Percentiles rank a stretch among this genome's conserved stretches.
Conservation (phyloP, 2,329 filamentous ascomycete genomes). For the Hymenoscyphus fructigenus region DNA sequence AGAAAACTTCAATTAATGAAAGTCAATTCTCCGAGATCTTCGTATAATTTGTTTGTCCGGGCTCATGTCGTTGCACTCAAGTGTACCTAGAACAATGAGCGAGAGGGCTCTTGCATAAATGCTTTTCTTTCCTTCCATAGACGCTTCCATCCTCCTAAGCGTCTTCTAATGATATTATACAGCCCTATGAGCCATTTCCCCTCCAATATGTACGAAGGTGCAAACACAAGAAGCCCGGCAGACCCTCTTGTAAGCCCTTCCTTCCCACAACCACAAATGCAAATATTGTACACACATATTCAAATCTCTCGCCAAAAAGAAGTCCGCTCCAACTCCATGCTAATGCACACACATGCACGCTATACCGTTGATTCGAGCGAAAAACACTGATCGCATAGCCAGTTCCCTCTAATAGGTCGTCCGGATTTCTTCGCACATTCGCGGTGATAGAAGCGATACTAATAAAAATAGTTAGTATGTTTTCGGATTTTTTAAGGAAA, state of each 20-base stretch:
- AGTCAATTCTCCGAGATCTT: too few relatives aligned
- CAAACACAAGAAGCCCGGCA: not conserved
- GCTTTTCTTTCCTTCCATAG: too few relatives aligned
- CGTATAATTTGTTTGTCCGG: too few relatives aligned
- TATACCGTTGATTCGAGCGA: constrained; percentile 15
- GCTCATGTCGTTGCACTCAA: too few relatives aligned
- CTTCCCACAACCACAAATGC: not conserved
- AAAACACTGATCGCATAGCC: constrained; percentile 23
- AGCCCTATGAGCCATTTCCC: not conserved
- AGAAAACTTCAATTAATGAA: too few relatives aligned
- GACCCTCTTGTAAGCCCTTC: not conserved
- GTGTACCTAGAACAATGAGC: too few relatives aligned
- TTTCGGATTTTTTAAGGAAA: not conserved
- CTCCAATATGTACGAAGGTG: not conserved
- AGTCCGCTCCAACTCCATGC: constrained; percentile 15
- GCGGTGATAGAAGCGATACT: constrained; percentile 22
- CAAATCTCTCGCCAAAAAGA: not conserved
- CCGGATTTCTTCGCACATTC: constrained; percentile 20
- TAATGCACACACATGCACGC: constrained; percentile 4
- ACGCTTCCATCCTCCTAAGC: too few relatives aligned
- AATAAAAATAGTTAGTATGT: constrained; percentile 20
- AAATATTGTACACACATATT: constrained; percentile 8
- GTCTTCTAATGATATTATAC: not conserved
- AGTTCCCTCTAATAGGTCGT: constrained; percentile 10
- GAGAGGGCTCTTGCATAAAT: too few relatives aligned